Percentiles rank a stretch among this genome's conserved stretches.
These are phyloP conservation scores for Aspergillus olivimuriae DNA, from an alignment of 495 filamentous ascomycete species.

Conservation along the genomic window DNA sequence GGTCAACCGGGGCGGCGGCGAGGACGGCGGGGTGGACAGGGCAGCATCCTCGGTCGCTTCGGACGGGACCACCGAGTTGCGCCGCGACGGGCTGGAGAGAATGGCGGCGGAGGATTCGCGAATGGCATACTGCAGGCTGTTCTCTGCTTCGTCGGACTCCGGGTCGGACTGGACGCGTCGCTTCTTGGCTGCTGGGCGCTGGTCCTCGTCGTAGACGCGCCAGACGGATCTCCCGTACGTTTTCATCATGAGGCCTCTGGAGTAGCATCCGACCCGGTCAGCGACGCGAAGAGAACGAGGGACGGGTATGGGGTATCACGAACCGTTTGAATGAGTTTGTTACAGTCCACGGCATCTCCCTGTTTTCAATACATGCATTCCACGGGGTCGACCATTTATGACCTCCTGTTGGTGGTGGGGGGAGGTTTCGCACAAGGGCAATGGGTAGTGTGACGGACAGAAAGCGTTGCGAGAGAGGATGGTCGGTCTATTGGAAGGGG, in stretches of 20 bases:
- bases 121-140: slow-evolving; percentile 42
- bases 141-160: slow-evolving; percentile 42
- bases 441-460: slow-evolving; percentile 3
- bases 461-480: background rate
- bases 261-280: too few species aligned
- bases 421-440: slow-evolving; percentile 1
- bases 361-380: slow-evolving; percentile 17
- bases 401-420: slow-evolving; percentile 5
- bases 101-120: slow-evolving; percentile 44
- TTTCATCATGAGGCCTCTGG: slow-evolving; percentile 48
- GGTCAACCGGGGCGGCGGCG: slow-evolving; percentile 51
- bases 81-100: slow-evolving; percentile 44
- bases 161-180: slow-evolving; percentile 36
- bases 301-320: slow-evolving; percentile 3
- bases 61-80: slow-evolving; percentile 41
- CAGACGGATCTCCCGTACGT: slow-evolving; percentile 45
- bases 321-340: slow-evolving; percentile 55
- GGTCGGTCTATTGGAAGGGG: background rate
- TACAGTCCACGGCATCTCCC: slow-evolving; percentile 50
- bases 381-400: slow-evolving; percentile 17
- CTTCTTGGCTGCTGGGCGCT: slow-evolving; percentile 36
- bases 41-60: slow-evolving; percentile 43
- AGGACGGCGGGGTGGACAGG: slow-evolving; percentile 44
- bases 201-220: slow-evolving; percentile 45
- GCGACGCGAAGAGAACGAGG: too few species aligned